Evolutionary conservation across 305 asterid species (phyloP), one percentile per base, ranked within the genome.

Genomic region (Rubia occidens): DNA sequence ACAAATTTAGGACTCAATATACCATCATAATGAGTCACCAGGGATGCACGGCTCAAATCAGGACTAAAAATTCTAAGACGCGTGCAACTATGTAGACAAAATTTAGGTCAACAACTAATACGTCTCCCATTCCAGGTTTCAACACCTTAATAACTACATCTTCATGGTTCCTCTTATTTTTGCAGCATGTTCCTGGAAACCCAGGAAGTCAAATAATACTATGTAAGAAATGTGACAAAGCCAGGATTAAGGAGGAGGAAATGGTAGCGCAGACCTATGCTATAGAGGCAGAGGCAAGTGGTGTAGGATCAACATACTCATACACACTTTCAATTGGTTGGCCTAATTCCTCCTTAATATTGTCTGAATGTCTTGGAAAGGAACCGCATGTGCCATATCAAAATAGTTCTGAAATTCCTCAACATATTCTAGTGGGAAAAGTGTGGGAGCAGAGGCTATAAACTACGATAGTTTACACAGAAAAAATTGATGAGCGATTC

Each of bases 121-220:
- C 76, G 76, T 94, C 96, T 78, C 89, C 86, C 70, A 90, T 89
- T 76, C 99, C 99, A 68, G 99, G 97, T 81, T 94, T 94, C 80
- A 94, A 84, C 75, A 94, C 97, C 85, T 94, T 94, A 80, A 94
- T 85, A 69, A 91, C 99, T 62, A 94, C 99, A 84, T 90, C 95
- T 77, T 90, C 97, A 79, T 77, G 83, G 64, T 91, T 79, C 73
- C 95, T 82, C 83, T 94, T 76, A 94, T 76, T 85, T 90, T 89
- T 76, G 99, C 99, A 74, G 84, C 89, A 80, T 94, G 99, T 75
- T 90, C 99, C 99, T 91, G 87, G 70, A 39, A 62, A 54, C 71
- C 75, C 51, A 71, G 78, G 76, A 69, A 59, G 42, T 67, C 71
- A 32, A 53, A 75, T 49, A 58, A 63, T 43, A 66, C 39, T 43